Percentiles rank a stretch among this genome's conserved stretches.
These are phyloP conservation scores for Camillea tinctor DNA, from an alignment of 2,329 filamentous ascomycete species.

Conservation along the genomic window DNA sequence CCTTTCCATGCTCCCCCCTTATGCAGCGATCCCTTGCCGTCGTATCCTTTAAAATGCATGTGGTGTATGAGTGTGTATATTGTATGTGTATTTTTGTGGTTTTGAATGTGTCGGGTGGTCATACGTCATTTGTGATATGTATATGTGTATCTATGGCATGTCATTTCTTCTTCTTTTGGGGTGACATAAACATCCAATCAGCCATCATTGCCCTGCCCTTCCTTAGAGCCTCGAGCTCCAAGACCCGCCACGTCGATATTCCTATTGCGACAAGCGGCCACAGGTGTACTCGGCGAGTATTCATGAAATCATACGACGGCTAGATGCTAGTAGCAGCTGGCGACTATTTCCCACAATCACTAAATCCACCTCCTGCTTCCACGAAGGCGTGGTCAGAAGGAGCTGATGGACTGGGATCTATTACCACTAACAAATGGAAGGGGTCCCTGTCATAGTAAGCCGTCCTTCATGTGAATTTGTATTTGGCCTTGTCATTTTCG, in stretches of 20 bases:
- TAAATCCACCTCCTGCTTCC: neutral
- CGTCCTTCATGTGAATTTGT: constrained; percentile 21
- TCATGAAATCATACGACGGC: neutral
- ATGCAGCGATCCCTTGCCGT: no score
- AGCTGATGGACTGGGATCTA: neutral
- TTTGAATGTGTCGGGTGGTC: no score
- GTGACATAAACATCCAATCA: neutral
- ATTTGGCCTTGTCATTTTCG: constrained; percentile 39
- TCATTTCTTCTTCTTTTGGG: no score
- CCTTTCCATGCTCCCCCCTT: no score
- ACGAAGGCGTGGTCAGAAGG: neutral
- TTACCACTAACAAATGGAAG: neutral
- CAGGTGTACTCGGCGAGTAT: neutral
- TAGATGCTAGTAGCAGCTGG: neutral
- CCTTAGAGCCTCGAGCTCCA: neutral
- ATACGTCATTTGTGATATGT: no score
- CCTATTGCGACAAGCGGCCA: neutral
- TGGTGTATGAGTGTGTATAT: no score
- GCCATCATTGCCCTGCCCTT: neutral
- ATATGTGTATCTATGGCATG: no score
- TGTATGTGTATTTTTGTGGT: no score
- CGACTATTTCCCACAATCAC: neutral
- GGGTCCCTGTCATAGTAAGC: neutral
- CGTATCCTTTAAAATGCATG: no score
- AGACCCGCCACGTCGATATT: neutral